phyloP scores from a whole-genome alignment of 306 rosid species.

The Sicyos edulis region DNA sequence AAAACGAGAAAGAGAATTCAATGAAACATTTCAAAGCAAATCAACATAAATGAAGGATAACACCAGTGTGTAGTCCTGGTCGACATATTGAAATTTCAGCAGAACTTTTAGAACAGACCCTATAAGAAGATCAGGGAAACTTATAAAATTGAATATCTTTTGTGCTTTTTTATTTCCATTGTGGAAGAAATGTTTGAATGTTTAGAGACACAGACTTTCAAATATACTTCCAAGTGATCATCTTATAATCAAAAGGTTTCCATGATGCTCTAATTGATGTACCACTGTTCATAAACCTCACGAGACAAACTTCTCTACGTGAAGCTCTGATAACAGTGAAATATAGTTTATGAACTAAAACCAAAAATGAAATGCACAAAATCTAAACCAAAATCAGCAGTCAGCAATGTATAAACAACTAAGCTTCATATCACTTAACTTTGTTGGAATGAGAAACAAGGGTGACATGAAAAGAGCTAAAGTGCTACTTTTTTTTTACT shows the following conservation, averaged over 20 bases:
- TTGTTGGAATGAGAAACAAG: not conserved
- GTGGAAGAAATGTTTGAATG: not conserved
- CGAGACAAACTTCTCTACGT: slow-evolving; percentile 18
- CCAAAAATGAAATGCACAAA: not conserved
- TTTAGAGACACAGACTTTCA: slow-evolving; percentile 9
- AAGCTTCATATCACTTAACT: not conserved
- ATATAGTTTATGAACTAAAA: not conserved
- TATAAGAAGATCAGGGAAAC: not conserved
- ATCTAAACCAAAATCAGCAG: slow-evolving; percentile 3
- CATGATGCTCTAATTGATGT: slow-evolving; percentile 17
- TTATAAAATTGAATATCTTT: not conserved
- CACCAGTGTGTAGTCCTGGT: not conserved
- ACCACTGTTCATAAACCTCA: slow-evolving; percentile 23
- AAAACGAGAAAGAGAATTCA: no score
- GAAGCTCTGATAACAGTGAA: slow-evolving; percentile 29
- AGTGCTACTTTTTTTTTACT: no score
- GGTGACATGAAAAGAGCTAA: not conserved
- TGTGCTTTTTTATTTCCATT: not conserved
- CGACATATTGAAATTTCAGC: not conserved
- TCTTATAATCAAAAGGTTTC: slow-evolving; percentile 8
- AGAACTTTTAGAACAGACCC: not conserved
- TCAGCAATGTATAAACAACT: not conserved
- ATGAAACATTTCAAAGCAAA: not conserved
- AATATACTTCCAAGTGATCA: slow-evolving; percentile 11
- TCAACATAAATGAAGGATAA: not conserved